Conservation (phyloP, 2,329 filamentous ascomycete genomes). For the Trichophyton mentagrophytes region DNA sequence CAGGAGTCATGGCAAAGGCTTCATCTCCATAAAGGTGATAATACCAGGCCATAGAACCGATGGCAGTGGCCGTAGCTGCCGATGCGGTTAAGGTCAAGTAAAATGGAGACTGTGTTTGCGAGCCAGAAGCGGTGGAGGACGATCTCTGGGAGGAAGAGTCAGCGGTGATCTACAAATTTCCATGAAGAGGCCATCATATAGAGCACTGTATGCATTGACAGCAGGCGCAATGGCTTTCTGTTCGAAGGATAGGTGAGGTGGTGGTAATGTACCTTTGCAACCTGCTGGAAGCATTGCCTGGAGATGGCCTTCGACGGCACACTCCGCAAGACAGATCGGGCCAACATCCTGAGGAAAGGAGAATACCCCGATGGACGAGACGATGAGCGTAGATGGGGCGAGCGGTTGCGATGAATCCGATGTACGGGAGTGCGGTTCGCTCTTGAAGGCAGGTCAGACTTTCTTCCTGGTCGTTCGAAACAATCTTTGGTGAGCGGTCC, state of each 20-base stretch:
- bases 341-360: constrained; percentile 58
- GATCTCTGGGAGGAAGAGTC: constrained; percentile 16
- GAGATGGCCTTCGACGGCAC: constrained; percentile 72
- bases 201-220: background rate
- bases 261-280: constrained; percentile 57
- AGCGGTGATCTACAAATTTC: background rate
- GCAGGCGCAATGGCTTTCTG: constrained; percentile 20
- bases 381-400: constrained; percentile 15
- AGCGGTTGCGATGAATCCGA: constrained; percentile 9
- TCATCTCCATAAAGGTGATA: constrained; percentile 88
- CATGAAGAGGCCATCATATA: background rate
- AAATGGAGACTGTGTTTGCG: constrained; percentile 57
- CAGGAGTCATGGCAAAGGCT: constrained; percentile 77
- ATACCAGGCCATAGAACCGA: constrained; percentile 91
- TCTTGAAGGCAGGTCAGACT: constrained; percentile 4
- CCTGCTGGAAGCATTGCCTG: constrained; percentile 57
- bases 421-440: background rate
- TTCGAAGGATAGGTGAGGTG: constrained; percentile 6
- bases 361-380: constrained; percentile 20
- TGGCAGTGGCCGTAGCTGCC: constrained; percentile 72
- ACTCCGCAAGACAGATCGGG: constrained; percentile 79
- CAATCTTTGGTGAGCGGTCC: constrained; percentile 8
- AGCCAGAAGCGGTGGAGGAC: constrained; percentile 43
- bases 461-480: constrained; percentile 5
- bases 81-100: constrained; percentile 76